Conservation (phyloP, 108 stramenopile genomes). For the Epithemia pelagica region DNA sequence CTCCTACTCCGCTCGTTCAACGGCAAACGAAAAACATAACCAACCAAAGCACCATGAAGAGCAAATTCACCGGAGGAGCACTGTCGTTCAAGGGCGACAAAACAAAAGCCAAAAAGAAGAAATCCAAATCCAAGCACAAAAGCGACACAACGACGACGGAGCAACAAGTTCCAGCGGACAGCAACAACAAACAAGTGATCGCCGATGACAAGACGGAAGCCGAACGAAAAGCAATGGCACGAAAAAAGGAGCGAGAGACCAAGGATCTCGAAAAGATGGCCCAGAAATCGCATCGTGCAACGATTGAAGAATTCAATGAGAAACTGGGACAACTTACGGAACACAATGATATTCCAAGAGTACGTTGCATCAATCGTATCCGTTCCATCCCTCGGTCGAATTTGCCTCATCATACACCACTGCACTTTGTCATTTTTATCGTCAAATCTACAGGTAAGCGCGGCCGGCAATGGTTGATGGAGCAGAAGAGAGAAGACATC, state of each 20-base stretch:
- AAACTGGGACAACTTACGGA: constrained; percentile 68
- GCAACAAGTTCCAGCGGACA: background rate
- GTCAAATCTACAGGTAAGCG: constrained; percentile 2
- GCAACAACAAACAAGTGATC: constrained; percentile 10
- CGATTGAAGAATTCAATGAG: constrained; percentile 78
- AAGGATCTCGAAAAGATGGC: constrained; percentile 61
- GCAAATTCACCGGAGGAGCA: constrained; percentile 37
- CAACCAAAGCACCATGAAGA: too few relatives aligned
- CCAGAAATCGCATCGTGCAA: constrained; percentile 42
- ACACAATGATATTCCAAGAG: constrained; percentile 80
- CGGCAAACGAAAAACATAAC: too few relatives aligned
- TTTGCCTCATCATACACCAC: background rate
- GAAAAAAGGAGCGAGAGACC: constrained; percentile 42
- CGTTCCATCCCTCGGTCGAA: background rate
- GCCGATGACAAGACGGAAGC: constrained; percentile 75
- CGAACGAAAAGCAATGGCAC: constrained; percentile 42
- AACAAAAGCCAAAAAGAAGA: constrained; percentile 33
- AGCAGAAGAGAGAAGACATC: too few relatives aligned
- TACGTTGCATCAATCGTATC: constrained; percentile 49
- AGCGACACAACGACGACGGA: constrained; percentile 6
- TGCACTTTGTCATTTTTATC: too few relatives aligned
- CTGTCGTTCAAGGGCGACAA: constrained; percentile 50
- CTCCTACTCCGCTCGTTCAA: too few relatives aligned
- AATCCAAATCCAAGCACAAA: constrained; percentile 17
- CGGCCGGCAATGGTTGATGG: constrained; percentile 5